phyloP scores from a whole-genome alignment of 768 basidiomycete species.

The Pisolithus marmoratus region DNA sequence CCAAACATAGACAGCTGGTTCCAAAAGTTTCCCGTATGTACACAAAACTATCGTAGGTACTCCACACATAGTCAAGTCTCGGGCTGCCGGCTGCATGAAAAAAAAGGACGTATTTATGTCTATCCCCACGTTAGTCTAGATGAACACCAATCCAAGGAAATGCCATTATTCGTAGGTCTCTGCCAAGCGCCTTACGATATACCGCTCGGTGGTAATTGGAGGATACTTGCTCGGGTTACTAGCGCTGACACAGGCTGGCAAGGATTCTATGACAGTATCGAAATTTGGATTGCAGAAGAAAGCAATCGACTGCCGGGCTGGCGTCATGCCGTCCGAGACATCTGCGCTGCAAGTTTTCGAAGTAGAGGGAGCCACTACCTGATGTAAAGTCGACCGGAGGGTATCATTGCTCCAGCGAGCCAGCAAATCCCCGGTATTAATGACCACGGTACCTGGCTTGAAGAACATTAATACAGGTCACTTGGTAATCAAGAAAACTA shows the following conservation, averaged over 20 bases:
- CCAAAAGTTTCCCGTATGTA: conserved; percentile 2
- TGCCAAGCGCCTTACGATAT: conserved; percentile 67
- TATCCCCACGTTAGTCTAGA: too few species aligned
- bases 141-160: neutral
- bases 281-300: conserved; percentile 87
- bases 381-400: conserved; percentile 74
- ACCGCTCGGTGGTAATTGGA: conserved; percentile 67
- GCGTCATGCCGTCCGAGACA: conserved; percentile 44
- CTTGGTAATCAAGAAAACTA: conserved; percentile 20
- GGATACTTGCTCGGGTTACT: conserved; percentile 58
- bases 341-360: conserved; percentile 36
- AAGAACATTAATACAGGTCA: conserved; percentile 1
- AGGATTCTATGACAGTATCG: conserved; percentile 57
- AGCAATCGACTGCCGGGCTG: conserved; percentile 71
- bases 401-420: conserved; percentile 82
- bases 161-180: conserved; percentile 45
- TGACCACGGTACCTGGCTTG: conserved; percentile 74
- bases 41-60: conserved; percentile 12
- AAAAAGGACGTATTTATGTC: neutral
- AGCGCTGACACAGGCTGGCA: conserved; percentile 49
- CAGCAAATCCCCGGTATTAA: conserved; percentile 78
- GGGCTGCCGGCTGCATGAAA: neutral
- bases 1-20: too few species aligned
- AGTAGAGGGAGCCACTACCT: conserved; percentile 69
- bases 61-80: too few species aligned